A percentile compares a stretch with the other conserved stretches of the same genome.
phyloP scores from a whole-genome alignment of 2,329 filamentous ascomycete species.

The Cordyceps tenuipes region DNA sequence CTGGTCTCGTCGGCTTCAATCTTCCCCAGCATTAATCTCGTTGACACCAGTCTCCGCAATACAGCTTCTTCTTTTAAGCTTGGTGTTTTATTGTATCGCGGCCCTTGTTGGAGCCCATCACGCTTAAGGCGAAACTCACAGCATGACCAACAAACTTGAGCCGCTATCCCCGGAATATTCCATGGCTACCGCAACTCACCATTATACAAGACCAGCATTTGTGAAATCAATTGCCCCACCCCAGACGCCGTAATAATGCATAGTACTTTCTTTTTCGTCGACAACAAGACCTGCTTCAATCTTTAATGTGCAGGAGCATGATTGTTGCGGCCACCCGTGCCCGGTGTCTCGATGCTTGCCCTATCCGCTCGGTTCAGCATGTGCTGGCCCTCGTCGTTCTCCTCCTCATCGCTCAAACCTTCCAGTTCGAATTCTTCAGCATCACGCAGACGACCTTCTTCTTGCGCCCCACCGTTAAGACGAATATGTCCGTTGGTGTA shows the following conservation, averaged over 20 bases:
- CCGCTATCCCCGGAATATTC: background rate
- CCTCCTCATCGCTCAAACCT: slow-evolving; percentile 81
- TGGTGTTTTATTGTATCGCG: too few species aligned
- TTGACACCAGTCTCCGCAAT: too few species aligned
- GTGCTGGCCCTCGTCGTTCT: slow-evolving; percentile 48
- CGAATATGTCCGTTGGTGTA: slow-evolving; percentile 28
- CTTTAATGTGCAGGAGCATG: slow-evolving; percentile 20
- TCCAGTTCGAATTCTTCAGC: slow-evolving; percentile 92
- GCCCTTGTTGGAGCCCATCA: background rate
- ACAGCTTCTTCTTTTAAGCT: too few species aligned
- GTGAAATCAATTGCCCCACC: background rate
- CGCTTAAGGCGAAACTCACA: background rate
- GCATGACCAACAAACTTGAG: background rate
- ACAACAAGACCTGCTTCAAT: background rate
- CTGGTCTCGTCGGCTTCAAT: too few species aligned
- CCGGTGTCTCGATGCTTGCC: slow-evolving; percentile 34
- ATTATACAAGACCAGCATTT: background rate
- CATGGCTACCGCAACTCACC: background rate
- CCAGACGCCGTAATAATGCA: slow-evolving; percentile 8
- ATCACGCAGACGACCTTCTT: slow-evolving; percentile 58
- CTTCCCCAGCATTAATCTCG: too few species aligned
- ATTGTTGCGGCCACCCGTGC: slow-evolving; percentile 27
- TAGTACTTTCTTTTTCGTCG: background rate
- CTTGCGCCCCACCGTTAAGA: slow-evolving; percentile 27
- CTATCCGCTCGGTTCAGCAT: slow-evolving; percentile 29